A percentile compares a stretch with the other conserved stretches of the same genome.
Evolutionary conservation across 108 stramenopile species (phyloP).

Genomic region (Cylindrotheca fusiformis): DNA sequence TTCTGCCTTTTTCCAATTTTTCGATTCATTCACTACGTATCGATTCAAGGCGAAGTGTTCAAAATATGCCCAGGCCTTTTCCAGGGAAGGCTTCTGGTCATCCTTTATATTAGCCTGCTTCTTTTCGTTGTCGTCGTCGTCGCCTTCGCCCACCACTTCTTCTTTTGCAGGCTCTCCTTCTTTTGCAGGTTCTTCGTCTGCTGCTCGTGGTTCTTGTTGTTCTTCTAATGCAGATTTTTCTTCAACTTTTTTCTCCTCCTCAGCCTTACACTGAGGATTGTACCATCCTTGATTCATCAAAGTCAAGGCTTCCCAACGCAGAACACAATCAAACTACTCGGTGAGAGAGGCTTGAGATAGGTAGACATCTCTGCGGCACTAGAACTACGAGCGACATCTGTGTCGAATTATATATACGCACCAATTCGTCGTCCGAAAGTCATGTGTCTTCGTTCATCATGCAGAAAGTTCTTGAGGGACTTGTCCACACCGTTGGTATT

Average conservation of each 20-base stretch:
- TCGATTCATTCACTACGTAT: not conserved
- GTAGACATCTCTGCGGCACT: no score
- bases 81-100: constrained; percentile 34
- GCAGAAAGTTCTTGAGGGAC: constrained; percentile 33
- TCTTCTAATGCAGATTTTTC: not conserved
- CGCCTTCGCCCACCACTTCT: not conserved
- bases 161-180: not conserved
- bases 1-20: constrained; percentile 38
- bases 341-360: no score
- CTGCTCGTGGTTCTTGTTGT: not conserved
- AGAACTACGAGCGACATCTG: no score
- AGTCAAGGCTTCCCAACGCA: no score
- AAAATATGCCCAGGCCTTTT: constrained; percentile 86
- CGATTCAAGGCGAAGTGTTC: constrained; percentile 70
- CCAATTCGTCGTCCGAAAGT: constrained; percentile 59
- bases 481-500: no score
- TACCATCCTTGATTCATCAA: constrained; percentile 62
- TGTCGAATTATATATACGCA: not conserved
- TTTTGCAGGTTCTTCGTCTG: constrained; percentile 1
- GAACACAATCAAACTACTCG: no score
- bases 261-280: constrained; percentile 34
- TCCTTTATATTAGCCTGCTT: not conserved
- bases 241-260: not conserved
- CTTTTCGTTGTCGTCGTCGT: not conserved
- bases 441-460: constrained; percentile 51